Conservation (phyloP, 2,329 filamentous ascomycete genomes). For the Fusarium sp. region DNA sequence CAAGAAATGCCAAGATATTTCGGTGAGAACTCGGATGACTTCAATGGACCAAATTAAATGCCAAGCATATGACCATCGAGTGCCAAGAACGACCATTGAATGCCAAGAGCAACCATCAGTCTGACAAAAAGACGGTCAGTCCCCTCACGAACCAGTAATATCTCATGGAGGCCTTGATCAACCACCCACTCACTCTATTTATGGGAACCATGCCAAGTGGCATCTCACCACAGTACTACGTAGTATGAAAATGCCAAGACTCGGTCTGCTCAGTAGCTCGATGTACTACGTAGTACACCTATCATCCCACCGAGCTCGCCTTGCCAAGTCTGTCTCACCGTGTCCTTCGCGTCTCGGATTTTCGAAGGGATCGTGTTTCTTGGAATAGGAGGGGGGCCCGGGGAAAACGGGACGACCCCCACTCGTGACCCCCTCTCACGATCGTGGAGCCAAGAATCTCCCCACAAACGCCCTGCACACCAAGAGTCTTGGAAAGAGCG, state of each 20-base stretch:
- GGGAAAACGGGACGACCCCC: constrained; percentile 8
- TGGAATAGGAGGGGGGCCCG: constrained; percentile 1
- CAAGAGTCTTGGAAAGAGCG: constrained; percentile 20
- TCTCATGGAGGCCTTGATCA: constrained; percentile 9
- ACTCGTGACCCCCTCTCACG: constrained; percentile 2
- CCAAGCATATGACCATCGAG: neutral
- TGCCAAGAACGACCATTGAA: neutral
- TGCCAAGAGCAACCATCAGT: neutral
- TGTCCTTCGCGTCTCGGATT: neutral
- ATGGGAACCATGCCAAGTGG: constrained; percentile 15
- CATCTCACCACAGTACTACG: neutral
- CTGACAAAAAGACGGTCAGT: neutral
- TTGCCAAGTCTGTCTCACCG: constrained; percentile 1
- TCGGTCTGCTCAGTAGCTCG: neutral
- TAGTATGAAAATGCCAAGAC: constrained; percentile 3
- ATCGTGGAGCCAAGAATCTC: constrained; percentile 27
- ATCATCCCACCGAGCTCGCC: neutral
- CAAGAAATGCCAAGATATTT: neutral
- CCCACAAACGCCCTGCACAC: constrained; percentile 24
- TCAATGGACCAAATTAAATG: neutral
- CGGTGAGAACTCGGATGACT: neutral
- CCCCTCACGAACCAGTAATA: constrained; percentile 1
- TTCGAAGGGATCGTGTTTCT: constrained; percentile 1
- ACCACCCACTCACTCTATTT: constrained; percentile 12
- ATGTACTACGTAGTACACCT: neutral